Percentiles rank a stretch among this genome's conserved stretches.
These are phyloP conservation scores for Rhizopogon salebrosus DNA, from an alignment of 768 basidiomycete genomes.

Conservation along the genomic window DNA sequence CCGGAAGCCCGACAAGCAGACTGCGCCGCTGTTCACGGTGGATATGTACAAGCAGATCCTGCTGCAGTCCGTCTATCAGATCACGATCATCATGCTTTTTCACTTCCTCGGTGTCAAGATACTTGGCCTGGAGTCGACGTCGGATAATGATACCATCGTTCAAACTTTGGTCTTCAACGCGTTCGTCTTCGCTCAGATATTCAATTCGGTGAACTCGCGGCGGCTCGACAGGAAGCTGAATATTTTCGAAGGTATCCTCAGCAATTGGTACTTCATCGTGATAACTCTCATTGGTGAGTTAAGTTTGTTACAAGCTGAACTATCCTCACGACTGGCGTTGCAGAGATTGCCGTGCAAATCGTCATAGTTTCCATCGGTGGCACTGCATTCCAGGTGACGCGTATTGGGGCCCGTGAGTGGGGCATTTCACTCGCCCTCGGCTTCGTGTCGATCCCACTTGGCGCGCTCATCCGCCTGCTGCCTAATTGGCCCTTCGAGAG, in stretches of 20 bases:
- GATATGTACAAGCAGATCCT: conserved; percentile 98
- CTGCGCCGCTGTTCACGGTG: conserved; percentile 81
- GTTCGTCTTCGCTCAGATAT: conserved; percentile 98
- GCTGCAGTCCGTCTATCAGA: conserved; percentile 86
- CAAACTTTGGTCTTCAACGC: conserved; percentile 93
- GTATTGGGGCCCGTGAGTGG: conserved; percentile 83
- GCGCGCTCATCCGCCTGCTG: conserved; percentile 70
- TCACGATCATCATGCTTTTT: conserved; percentile 76
- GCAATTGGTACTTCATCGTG: conserved; percentile 78
- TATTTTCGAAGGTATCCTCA: conserved; percentile 76
- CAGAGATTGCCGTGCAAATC: conserved; percentile 85
- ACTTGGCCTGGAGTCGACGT: conserved; percentile 46
- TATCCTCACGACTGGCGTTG: conserved; percentile 4
- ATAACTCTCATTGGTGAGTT: conserved; percentile 81
- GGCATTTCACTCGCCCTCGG: conserved; percentile 89
- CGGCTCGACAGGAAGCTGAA: conserved; percentile 83
- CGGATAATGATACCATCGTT: conserved; percentile 40
- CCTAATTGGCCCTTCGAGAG: conserved; percentile 79
- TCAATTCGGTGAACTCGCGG: conserved; percentile 90
- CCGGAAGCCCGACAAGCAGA: conserved; percentile 87
- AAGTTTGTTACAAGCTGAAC: not conserved
- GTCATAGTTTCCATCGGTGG: conserved; percentile 90
- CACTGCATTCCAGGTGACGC: conserved; percentile 84
- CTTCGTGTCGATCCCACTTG: conserved; percentile 82
- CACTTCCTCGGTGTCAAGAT: conserved; percentile 80